Evolutionary conservation across 2,329 filamentous ascomycete species (phyloP).

Genomic region (Verticillium longisporum): DNA sequence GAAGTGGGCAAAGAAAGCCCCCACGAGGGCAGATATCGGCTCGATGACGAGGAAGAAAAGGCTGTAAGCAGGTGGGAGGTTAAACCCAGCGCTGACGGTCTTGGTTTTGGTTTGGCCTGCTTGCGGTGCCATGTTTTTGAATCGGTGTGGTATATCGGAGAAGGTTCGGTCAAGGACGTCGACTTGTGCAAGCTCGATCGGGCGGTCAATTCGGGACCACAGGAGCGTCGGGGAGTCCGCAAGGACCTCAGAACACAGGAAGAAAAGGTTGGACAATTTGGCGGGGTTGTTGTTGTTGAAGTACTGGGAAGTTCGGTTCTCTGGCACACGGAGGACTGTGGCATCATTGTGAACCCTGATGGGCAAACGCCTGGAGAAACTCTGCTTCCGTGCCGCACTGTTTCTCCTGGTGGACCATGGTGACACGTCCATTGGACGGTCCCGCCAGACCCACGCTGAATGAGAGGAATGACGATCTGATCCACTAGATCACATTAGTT

Average conservation of each 20-base stretch:
- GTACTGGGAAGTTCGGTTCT: not conserved
- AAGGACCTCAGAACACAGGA: not conserved
- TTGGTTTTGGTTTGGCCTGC: not conserved
- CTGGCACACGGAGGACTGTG: not conserved
- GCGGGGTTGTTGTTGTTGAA: not conserved
- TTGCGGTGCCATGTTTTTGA: not conserved
- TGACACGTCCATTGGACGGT: not conserved
- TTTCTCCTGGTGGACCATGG: not conserved
- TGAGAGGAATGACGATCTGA: not conserved
- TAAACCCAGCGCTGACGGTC: constrained; percentile 22
- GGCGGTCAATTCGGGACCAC: not conserved
- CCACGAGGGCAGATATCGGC: constrained; percentile 44
- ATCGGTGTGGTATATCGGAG: not conserved
- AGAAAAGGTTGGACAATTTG: not conserved
- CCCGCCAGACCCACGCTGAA: too few relatives aligned
- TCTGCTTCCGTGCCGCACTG: not conserved
- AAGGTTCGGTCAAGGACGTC: not conserved
- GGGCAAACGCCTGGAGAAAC: not conserved
- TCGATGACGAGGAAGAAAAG: constrained; percentile 73
- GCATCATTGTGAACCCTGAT: not conserved
- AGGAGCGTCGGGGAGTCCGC: not conserved
- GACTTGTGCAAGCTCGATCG: not conserved
- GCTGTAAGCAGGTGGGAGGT: constrained; percentile 56
- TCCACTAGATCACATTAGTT: not conserved
- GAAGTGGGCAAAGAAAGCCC: constrained; percentile 45